Conservation (phyloP, 1,284 basidiomycete genomes). For the Ganoderma sinense region DNA sequence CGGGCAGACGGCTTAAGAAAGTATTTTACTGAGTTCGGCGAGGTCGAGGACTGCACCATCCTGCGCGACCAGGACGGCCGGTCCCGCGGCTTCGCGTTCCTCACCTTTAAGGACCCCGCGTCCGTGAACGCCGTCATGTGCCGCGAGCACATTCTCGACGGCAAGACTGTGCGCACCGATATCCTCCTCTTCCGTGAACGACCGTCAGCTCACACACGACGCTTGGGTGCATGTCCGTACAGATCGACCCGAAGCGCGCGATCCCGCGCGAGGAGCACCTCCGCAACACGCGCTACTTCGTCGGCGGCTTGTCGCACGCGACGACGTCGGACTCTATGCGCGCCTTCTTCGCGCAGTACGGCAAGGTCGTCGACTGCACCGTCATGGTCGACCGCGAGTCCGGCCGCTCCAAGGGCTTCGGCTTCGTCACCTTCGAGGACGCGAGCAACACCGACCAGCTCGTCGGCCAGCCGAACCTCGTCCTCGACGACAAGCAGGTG, state of each 20-base stretch:
- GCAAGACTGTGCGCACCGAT: constrained; percentile 59
- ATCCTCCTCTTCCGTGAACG: background rate
- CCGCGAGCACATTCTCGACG: constrained; percentile 88
- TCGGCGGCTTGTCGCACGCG: constrained; percentile 82
- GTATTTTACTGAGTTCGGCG: constrained; percentile 75
- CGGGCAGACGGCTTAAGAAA: constrained; percentile 69
- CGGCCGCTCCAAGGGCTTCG: constrained; percentile 91
- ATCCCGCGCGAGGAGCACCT: constrained; percentile 90
- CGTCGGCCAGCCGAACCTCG: constrained; percentile 72
- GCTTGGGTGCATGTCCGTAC: constrained; percentile 7
- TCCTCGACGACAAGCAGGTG: constrained; percentile 84
- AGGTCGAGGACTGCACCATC: constrained; percentile 91
- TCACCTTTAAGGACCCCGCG: constrained; percentile 87
- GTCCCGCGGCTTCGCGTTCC: constrained; percentile 92
- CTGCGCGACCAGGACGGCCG: constrained; percentile 91
- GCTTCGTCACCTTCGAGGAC: constrained; percentile 92
- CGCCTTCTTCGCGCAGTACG: constrained; percentile 78
- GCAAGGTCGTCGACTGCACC: constrained; percentile 88
- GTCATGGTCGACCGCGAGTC: constrained; percentile 95
- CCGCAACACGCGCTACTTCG: constrained; percentile 86
- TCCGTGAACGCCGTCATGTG: constrained; percentile 84
- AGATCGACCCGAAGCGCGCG: constrained; percentile 97
- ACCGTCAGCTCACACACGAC: background rate
- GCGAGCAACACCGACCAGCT: constrained; percentile 75
- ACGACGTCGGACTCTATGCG: constrained; percentile 88